Percentiles rank a stretch among this genome's conserved stretches.
phyloP scores from a whole-genome alignment of 495 filamentous ascomycete genomes.

The Hyaloscypha bicolor region DNA sequence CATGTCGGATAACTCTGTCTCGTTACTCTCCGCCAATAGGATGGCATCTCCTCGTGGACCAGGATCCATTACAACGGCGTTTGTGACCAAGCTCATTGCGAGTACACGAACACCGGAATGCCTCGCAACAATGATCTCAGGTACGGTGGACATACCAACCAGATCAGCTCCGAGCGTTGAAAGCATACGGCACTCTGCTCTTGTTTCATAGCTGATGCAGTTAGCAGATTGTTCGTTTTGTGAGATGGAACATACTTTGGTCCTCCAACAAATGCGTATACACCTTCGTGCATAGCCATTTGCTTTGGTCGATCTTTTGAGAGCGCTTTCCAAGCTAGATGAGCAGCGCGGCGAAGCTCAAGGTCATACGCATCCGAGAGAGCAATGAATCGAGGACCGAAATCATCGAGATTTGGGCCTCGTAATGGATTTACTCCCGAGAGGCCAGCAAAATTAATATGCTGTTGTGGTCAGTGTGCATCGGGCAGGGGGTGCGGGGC shows the following conservation, averaged over 20 bases:
- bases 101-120: constrained; percentile 71
- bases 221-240: constrained; percentile 8
- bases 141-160: constrained; percentile 80
- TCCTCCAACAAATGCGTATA: constrained; percentile 75
- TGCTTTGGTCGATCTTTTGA: constrained; percentile 21
- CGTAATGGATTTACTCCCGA: constrained; percentile 71
- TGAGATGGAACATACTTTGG: constrained; percentile 54
- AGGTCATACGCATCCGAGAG: constrained; percentile 80
- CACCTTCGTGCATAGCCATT: constrained; percentile 65
- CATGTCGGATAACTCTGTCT: constrained; percentile 55
- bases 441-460: constrained; percentile 75
- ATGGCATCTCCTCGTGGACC: constrained; percentile 61
- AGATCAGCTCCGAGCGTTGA: constrained; percentile 67
- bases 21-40: constrained; percentile 38
- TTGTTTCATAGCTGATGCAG: constrained; percentile 65
- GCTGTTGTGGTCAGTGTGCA: constrained; percentile 45
- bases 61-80: constrained; percentile 66
- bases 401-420: constrained; percentile 68
- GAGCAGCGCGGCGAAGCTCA: constrained; percentile 60
- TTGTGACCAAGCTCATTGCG: constrained; percentile 78
- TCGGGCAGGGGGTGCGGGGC: neutral
- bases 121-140: constrained; percentile 74
- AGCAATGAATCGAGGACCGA: constrained; percentile 71
- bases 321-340: constrained; percentile 61
- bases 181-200: constrained; percentile 77